Percentiles rank a stretch among this genome's conserved stretches.
Evolutionary conservation across 768 basidiomycete genomes (phyloP).

Genomic region (Fomitopsis serialis): DNA sequence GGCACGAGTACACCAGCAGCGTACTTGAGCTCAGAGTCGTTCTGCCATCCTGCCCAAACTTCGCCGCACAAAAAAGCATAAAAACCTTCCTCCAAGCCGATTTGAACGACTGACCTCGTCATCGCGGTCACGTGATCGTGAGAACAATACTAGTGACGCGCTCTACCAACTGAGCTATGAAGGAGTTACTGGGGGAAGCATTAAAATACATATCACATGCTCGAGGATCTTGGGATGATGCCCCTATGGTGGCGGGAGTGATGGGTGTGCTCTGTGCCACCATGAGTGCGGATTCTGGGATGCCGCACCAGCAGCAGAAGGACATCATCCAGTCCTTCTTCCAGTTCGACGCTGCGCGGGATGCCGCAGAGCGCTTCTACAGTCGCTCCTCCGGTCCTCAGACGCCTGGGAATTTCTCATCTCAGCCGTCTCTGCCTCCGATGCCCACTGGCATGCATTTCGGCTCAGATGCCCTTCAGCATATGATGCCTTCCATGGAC

Average conservation of each 20-base stretch:
- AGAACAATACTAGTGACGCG: constrained; percentile 59
- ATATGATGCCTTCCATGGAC: constrained; percentile 46
- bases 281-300: constrained; percentile 8
- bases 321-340: constrained; percentile 26
- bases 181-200: background rate
- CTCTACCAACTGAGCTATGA: constrained; percentile 43
- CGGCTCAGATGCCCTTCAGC: constrained; percentile 44
- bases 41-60: too few species aligned
- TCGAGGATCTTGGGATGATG: too few species aligned
- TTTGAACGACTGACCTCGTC: constrained; percentile 66
- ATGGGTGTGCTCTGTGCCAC: background rate
- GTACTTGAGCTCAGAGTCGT: too few species aligned
- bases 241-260: background rate
- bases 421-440: constrained; percentile 5
- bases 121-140: constrained; percentile 19
- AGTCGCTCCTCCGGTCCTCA: constrained; percentile 8
- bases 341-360: constrained; percentile 16
- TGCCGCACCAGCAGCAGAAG: constrained; percentile 18
- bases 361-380: constrained; percentile 14
- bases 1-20: too few species aligned
- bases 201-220: background rate
- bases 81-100: constrained; percentile 36
- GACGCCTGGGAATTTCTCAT: constrained; percentile 13
- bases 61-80: background rate
- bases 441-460: constrained; percentile 22